Evolutionary conservation across 1,284 basidiomycete genomes (phyloP), one percentile per base, ranked within the genome.

Genomic region (Moniliophthora roreri): DNA sequence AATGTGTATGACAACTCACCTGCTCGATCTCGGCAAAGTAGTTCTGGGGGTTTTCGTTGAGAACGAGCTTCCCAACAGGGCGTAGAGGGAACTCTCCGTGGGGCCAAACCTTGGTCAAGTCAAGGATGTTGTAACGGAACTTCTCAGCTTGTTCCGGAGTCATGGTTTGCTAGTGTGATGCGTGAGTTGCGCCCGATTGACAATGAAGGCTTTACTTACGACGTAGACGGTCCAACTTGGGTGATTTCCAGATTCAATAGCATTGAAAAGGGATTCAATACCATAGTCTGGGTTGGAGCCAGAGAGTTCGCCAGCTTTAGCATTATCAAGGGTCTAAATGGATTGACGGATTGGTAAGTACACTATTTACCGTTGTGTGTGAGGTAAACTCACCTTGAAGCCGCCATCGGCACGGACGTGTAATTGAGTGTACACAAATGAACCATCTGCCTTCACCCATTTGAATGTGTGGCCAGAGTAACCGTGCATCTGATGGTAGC

Each of bases 391-490:
- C 57, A 82, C 81, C 79, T 92, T 89, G 80, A 86, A 86, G 24
- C 92, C 92, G 51, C 83, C 81, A 58, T 93, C 85, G 16, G 81
- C 84, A 44, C 80, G 81, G 62, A 89, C 55, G 73, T 96, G 94
- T 63, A 95, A 79, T 71, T 95, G 89, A 36, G 82, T 81, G 70
- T 95, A 97, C 48, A 85, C 80, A 77, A 89, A 95, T 28, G 85
- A 79, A 53, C 91, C 93, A 51, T 92, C 80, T 18, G 80, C 79
- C 71, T 94, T 93, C 68, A 91, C 80, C 69, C 91, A 83, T 76
- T 96, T 95, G 79, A 83, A 87, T n/a, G 93, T 90, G 78, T 97
- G 93, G 5, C 95, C 93, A 42, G 88, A 90, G 78, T 94, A 97
- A 18, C 93, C 94, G 73, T 97, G 89, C 84, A 85, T 79, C 63